A percentile compares a stretch with the other conserved stretches of the same genome.
phyloP scores from a whole-genome alignment of 2,329 filamentous ascomycete species.

The Fusarium haematococcum region DNA sequence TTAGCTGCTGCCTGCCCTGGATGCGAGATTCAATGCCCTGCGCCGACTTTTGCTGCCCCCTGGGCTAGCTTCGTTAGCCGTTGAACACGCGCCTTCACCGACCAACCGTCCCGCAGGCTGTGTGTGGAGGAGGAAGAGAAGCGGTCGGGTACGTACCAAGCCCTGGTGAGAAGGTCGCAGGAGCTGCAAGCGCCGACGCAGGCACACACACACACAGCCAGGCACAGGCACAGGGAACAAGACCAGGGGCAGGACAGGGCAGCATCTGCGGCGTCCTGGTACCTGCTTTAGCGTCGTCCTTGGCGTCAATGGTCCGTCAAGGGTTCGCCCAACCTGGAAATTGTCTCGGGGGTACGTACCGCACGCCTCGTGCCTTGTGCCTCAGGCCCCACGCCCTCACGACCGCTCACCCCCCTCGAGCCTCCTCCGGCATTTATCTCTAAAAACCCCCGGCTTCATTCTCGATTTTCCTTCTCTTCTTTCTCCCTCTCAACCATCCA shows the following conservation, averaged over 20 bases:
- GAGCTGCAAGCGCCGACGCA: constrained; percentile 24
- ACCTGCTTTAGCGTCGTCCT: constrained; percentile 38
- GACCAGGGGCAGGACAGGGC: constrained; percentile 1
- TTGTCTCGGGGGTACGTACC: constrained; percentile 31
- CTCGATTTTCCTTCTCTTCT: constrained; percentile 29
- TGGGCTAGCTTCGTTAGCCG: constrained; percentile 25
- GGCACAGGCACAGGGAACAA: constrained; percentile 20
- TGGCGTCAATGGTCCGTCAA: constrained; percentile 35
- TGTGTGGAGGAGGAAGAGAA: background rate
- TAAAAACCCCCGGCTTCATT: constrained; percentile 27
- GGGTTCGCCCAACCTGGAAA: constrained; percentile 26
- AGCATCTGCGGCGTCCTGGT: constrained; percentile 21
- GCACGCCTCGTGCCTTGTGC: background rate
- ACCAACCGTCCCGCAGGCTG: constrained; percentile 21
- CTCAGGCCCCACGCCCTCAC: constrained; percentile 15
- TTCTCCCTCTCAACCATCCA: constrained; percentile 35
- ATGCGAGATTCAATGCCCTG: constrained; percentile 21
- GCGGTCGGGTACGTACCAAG: background rate
- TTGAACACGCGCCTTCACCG: constrained; percentile 37
- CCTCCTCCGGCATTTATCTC: constrained; percentile 43
- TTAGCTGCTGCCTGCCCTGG: constrained; percentile 21
- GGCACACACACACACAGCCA: constrained; percentile 5
- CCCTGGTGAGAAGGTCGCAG: background rate
- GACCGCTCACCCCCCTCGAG: constrained; percentile 14
- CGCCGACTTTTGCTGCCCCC: constrained; percentile 17